Percentiles rank a stretch among this genome's conserved stretches.
These are phyloP conservation scores for Polytrichum formosum DNA, from an alignment of 225 moss, liverwort and hornwort genomes.

Conservation along the genomic window DNA sequence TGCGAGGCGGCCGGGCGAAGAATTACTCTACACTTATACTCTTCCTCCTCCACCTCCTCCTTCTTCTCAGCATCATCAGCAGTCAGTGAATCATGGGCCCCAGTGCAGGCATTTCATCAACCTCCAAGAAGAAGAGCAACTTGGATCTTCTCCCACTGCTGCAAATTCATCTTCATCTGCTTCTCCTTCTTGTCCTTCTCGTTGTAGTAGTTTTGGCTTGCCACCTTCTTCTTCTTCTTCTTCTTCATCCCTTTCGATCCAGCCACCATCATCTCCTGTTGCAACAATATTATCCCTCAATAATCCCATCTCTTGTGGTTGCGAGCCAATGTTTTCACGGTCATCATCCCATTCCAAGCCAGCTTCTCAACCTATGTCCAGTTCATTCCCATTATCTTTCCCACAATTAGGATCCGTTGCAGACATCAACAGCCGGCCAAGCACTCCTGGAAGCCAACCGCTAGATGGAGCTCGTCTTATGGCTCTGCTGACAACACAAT, in stretches of 20 bases:
- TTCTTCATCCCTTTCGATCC: slow-evolving; percentile 59
- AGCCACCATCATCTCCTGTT: slow-evolving; percentile 32
- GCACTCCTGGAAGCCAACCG: slow-evolving; percentile 55
- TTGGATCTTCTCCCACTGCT: slow-evolving; percentile 61
- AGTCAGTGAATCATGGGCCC: slow-evolving; percentile 51
- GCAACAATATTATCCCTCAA: slow-evolving; percentile 22
- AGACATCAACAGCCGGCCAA: slow-evolving; percentile 22
- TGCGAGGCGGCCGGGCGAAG: too few species aligned
- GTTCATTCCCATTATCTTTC: slow-evolving; percentile 20
- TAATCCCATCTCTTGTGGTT: not conserved
- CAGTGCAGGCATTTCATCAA: slow-evolving; percentile 69
- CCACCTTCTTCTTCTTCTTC: slow-evolving; percentile 15
- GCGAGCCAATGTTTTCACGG: slow-evolving; percentile 26
- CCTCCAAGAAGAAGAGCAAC: slow-evolving; percentile 76
- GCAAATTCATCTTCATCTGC: slow-evolving; percentile 34
- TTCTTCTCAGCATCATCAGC: slow-evolving; percentile 8
- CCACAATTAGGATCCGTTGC: slow-evolving; percentile 15
- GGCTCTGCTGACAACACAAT: slow-evolving; percentile 75
- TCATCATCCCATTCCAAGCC: slow-evolving; percentile 39
- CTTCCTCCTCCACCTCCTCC: too few species aligned
- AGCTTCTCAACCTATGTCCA: slow-evolving; percentile 41
- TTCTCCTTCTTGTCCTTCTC: slow-evolving; percentile 29
- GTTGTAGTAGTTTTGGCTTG: not conserved
- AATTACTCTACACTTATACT: too few species aligned
- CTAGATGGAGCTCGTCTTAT: slow-evolving; percentile 92